phyloP scores from a whole-genome alignment of 1,284 basidiomycete genomes.

The Pyrrhoderma noxium region DNA sequence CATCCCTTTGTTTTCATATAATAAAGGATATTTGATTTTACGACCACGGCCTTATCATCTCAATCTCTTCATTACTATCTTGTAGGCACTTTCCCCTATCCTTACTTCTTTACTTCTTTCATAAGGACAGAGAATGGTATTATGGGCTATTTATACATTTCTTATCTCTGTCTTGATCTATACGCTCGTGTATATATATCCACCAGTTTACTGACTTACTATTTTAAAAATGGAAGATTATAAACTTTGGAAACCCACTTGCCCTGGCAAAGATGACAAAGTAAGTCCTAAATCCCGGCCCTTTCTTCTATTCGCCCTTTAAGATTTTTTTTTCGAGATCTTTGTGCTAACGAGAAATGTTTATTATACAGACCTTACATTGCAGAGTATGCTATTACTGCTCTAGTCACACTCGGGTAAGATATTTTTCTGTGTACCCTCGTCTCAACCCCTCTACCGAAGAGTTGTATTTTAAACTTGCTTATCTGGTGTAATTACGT shows the following conservation, averaged over 20 bases:
- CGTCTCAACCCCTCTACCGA: too few relatives aligned
- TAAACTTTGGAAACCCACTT: constrained; percentile 15
- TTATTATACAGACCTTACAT: constrained; percentile 17
- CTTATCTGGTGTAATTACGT: too few relatives aligned
- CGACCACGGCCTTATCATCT: constrained; percentile 10
- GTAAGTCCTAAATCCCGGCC: neutral
- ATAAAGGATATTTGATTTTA: constrained; percentile 5
- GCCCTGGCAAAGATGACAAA: constrained; percentile 14
- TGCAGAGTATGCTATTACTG: constrained; percentile 10
- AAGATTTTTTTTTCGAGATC: neutral
- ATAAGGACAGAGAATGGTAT: neutral
- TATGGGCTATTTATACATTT: neutral
- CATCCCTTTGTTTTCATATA: too few relatives aligned
- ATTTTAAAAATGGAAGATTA: too few relatives aligned
- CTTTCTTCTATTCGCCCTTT: neutral
- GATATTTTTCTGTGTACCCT: too few relatives aligned
- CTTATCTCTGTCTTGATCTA: too few relatives aligned
- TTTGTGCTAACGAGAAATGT: too few relatives aligned
- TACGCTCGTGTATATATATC: too few relatives aligned
- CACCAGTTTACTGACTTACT: too few relatives aligned
- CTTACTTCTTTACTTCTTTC: too few relatives aligned
- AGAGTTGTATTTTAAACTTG: too few relatives aligned
- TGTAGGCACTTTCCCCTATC: constrained; percentile 4
- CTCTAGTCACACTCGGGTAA: constrained; percentile 5
- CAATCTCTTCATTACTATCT: constrained; percentile 12